Evolutionary conservation across 257 asterid species (phyloP).

Genomic region (Plectranthus barbatus): DNA sequence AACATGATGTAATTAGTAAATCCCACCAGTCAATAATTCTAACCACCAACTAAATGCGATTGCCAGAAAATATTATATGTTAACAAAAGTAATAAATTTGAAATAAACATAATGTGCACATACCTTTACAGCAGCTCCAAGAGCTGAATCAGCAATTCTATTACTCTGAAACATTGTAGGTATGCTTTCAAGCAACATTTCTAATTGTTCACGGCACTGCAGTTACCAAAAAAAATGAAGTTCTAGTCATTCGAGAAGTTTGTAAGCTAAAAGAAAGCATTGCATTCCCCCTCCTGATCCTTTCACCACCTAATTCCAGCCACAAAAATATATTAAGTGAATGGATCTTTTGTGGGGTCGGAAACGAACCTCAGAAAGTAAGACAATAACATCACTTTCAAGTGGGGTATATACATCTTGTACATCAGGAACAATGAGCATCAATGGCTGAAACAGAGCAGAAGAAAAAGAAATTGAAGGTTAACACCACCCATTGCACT

Average conservation of each 20-base stretch:
- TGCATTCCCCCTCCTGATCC: no score
- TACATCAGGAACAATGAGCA: conserved; percentile 97
- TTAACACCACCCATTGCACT: no score
- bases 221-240: conserved; percentile 12
- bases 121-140: conserved; percentile 95
- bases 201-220: conserved; percentile 88
- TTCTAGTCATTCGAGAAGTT: not conserved
- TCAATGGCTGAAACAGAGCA: conserved; percentile 70
- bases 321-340: no score
- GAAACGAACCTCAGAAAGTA: conserved; percentile 76
- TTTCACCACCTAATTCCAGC: no score
- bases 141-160: conserved; percentile 80
- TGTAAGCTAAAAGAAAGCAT: no score
- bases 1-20: conserved; percentile 5
- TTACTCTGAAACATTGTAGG: conserved; percentile 84
- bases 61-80: not conserved
- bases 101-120: not conserved
- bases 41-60: not conserved
- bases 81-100: not conserved
- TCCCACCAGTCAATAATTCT: not conserved
- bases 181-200: conserved; percentile 73
- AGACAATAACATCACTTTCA: conserved; percentile 83
- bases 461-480: conserved; percentile 4
- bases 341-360: no score
- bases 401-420: conserved; percentile 98